Conservation (phyloP, 768 basidiomycete species). For the Plicaturopsis crispa region DNA sequence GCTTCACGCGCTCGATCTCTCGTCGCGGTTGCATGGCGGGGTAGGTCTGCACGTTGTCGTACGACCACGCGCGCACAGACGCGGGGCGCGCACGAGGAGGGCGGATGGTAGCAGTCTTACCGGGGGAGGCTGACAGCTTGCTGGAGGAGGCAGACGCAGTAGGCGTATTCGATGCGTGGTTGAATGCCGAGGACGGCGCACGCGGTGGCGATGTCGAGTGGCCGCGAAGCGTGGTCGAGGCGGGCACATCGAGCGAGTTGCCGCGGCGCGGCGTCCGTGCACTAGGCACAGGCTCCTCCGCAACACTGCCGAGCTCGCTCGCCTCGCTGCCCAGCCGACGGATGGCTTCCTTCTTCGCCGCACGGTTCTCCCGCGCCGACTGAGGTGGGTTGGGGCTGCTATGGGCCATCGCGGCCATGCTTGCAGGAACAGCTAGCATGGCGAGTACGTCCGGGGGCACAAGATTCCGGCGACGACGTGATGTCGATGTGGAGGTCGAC, state of each 20-base stretch:
- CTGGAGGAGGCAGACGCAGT: slow-evolving; percentile 45
- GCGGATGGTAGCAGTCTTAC: neutral
- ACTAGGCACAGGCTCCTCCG: slow-evolving; percentile 18
- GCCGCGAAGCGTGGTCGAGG: slow-evolving; percentile 26
- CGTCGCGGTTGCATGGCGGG: slow-evolving; percentile 56
- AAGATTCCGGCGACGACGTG: slow-evolving; percentile 40
- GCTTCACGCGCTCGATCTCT: slow-evolving; percentile 38
- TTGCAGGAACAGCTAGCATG: slow-evolving; percentile 47
- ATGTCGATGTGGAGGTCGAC: slow-evolving; percentile 19
- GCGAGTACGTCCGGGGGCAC: slow-evolving; percentile 55
- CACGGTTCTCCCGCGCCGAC: slow-evolving; percentile 11
- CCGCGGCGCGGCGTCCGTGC: slow-evolving; percentile 27
- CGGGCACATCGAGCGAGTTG: slow-evolving; percentile 22
- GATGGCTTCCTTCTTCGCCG: slow-evolving; percentile 25
- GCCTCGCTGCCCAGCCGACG: slow-evolving; percentile 32
- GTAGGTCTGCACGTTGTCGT: slow-evolving; percentile 66
- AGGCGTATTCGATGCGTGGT: slow-evolving; percentile 16
- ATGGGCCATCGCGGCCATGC: slow-evolving; percentile 41
- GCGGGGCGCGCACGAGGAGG: slow-evolving; percentile 5
- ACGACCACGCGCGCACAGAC: slow-evolving; percentile 67
- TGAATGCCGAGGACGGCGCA: slow-evolving; percentile 18
- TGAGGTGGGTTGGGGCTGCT: slow-evolving; percentile 31
- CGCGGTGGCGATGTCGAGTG: slow-evolving; percentile 17
- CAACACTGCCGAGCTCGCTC: slow-evolving; percentile 23
- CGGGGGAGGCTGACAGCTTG: slow-evolving; percentile 21